phyloP scores from a whole-genome alignment of 495 filamentous ascomycete species.

The Penicillium verhagenii region DNA sequence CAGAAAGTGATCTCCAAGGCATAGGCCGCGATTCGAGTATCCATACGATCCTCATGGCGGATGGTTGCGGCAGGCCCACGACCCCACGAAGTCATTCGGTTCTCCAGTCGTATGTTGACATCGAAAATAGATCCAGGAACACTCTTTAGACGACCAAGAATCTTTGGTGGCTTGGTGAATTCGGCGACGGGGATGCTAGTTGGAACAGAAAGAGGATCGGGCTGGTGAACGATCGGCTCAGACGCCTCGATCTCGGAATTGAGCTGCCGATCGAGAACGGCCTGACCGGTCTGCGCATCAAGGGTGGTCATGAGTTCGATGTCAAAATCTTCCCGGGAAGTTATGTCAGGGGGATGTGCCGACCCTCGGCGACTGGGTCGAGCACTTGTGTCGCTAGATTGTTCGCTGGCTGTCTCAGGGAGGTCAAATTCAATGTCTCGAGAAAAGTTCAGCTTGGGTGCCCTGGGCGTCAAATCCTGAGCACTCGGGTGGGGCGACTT shows the following conservation, averaged over 20 bases:
- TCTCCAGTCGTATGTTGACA: slow-evolving; percentile 60
- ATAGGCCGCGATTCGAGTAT: slow-evolving; percentile 73
- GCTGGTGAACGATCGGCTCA: slow-evolving; percentile 22
- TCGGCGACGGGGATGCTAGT: slow-evolving; percentile 4
- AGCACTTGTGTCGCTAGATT: slow-evolving; percentile 30
- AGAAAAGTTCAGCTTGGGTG: slow-evolving; percentile 25
- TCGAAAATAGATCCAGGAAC: slow-evolving; percentile 47
- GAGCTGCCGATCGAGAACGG: slow-evolving; percentile 28
- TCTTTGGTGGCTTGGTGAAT: slow-evolving; percentile 38
- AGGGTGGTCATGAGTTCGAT: slow-evolving; percentile 41
- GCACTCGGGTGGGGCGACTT: slow-evolving; percentile 10
- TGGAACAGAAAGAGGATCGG: slow-evolving; percentile 7
- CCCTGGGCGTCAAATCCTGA: slow-evolving; percentile 32
- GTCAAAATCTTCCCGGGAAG: slow-evolving; percentile 18
- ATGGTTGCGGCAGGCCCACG: slow-evolving; percentile 61
- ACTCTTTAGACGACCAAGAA: slow-evolving; percentile 45
- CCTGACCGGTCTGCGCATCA: slow-evolving; percentile 42
- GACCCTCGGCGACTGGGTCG: slow-evolving; percentile 9
- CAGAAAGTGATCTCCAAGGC: slow-evolving; percentile 77
- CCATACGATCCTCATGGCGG: slow-evolving; percentile 54
- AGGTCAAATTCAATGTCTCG: slow-evolving; percentile 39
- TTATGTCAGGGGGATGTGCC: background rate
- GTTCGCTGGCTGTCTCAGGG: slow-evolving; percentile 46
- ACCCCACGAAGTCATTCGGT: slow-evolving; percentile 72
- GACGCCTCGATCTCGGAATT: slow-evolving; percentile 20